phyloP scores from a whole-genome alignment of 768 basidiomycete genomes.

The Phanerodontia chrysosporium region DNA sequence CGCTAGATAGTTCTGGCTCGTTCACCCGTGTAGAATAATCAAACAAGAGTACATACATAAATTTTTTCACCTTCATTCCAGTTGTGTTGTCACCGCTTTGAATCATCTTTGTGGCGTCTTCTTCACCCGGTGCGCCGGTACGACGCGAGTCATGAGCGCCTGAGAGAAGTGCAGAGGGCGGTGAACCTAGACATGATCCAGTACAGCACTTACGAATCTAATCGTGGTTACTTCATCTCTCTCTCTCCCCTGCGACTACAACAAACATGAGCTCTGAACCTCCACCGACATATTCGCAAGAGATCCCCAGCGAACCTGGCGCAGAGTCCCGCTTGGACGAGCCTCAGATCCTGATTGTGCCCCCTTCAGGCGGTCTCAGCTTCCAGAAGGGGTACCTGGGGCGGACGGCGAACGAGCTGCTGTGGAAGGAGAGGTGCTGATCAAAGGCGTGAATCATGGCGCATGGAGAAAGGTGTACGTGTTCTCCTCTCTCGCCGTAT shows the following conservation, averaged over 20 bases:
- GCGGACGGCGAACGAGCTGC: constrained; percentile 79
- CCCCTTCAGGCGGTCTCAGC: constrained; percentile 61
- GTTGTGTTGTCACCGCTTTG: background rate
- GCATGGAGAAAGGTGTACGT: constrained; percentile 73
- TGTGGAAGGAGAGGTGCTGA: constrained; percentile 83
- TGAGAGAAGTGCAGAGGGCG: background rate
- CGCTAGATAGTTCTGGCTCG: background rate
- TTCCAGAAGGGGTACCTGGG: constrained; percentile 88
- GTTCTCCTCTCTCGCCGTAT: constrained; percentile 8
- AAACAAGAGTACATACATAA: background rate
- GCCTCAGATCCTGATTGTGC: constrained; percentile 73
- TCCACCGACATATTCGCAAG: constrained; percentile 24
- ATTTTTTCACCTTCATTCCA: background rate
- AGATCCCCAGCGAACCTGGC: constrained; percentile 11
- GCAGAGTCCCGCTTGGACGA: constrained; percentile 13
- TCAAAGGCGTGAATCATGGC: constrained; percentile 62
- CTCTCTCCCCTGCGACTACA: background rate
- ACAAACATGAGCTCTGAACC: constrained; percentile 22
- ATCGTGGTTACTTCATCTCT: background rate
- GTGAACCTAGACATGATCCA: background rate
- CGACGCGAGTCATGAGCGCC: constrained; percentile 1
- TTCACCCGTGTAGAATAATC: background rate
- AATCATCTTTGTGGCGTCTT: background rate
- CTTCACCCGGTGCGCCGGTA: background rate
- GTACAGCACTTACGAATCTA: background rate